Conservation (phyloP, 2,329 filamentous ascomycete species). For the Verticillium nonalfalfae region DNA sequence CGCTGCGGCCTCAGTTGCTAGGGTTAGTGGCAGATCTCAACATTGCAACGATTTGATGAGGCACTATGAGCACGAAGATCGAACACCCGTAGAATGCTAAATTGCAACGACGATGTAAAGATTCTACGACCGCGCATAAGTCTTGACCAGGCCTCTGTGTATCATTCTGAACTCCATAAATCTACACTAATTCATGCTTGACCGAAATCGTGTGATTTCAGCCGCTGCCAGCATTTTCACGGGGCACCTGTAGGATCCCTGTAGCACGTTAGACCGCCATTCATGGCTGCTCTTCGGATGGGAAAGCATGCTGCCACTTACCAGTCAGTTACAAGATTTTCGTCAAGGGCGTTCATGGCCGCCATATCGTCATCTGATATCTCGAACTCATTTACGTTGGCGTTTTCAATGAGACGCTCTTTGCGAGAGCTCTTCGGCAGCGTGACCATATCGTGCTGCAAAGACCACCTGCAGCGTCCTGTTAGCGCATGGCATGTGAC, state of each 20-base stretch:
- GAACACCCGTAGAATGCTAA: too few relatives aligned
- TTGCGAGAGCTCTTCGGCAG: slow-evolving; percentile 65
- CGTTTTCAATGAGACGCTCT: slow-evolving; percentile 60
- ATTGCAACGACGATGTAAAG: too few relatives aligned
- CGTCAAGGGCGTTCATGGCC: slow-evolving; percentile 58
- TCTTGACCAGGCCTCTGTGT: too few relatives aligned
- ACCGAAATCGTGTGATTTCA: not conserved
- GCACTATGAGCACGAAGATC: not conserved
- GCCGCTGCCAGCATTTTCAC: slow-evolving; percentile 3
- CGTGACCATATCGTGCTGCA: slow-evolving; percentile 68
- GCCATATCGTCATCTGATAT: slow-evolving; percentile 60
- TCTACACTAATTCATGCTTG: too few relatives aligned
- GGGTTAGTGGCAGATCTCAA: not conserved
- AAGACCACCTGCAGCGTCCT: slow-evolving; percentile 51
- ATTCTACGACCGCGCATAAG: too few relatives aligned
- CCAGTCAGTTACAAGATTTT: slow-evolving; percentile 68
- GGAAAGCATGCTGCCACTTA: slow-evolving; percentile 16
- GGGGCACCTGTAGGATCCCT: slow-evolving; percentile 25
- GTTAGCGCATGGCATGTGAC: not conserved
- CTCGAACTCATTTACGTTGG: slow-evolving; percentile 50
- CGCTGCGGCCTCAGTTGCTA: not conserved
- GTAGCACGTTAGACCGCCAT: not conserved
- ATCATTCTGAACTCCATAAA: too few relatives aligned
- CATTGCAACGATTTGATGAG: not conserved
- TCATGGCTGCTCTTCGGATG: not conserved